phyloP scores from a whole-genome alignment of 768 basidiomycete species.

The Podaxis carcinomalis region DNA sequence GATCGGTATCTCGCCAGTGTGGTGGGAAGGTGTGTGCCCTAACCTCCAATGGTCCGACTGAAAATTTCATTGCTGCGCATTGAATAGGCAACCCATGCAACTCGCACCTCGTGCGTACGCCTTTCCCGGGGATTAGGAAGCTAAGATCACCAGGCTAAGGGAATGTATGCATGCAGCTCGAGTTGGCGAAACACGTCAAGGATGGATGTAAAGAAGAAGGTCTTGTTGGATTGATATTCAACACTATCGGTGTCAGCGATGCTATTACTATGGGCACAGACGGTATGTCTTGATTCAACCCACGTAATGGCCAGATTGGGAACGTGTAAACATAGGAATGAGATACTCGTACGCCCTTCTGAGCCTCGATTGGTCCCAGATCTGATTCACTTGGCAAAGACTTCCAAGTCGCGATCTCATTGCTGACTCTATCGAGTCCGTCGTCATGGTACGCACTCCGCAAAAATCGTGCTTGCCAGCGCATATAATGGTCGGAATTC shows the following conservation, averaged over 20 bases:
- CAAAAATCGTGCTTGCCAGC: not conserved
- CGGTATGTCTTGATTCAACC: conserved; percentile 36
- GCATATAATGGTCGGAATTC: not conserved
- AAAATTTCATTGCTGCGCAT: not conserved
- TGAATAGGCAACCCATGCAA: conserved; percentile 80
- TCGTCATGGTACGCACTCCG: conserved; percentile 23
- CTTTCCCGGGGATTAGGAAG: not conserved
- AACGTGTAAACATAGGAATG: conserved; percentile 53
- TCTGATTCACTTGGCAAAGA: conserved; percentile 27
- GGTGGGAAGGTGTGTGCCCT: conserved; percentile 78
- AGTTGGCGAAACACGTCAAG: conserved; percentile 76
- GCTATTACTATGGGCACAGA: conserved; percentile 90
- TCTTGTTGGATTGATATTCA: conserved; percentile 78
- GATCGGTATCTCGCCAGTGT: conserved; percentile 86
- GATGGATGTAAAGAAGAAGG: conserved; percentile 79
- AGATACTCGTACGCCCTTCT: conserved; percentile 68
- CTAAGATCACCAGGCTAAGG: not conserved
- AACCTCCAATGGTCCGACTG: not conserved
- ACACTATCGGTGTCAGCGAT: conserved; percentile 81
- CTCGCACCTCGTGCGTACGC: conserved; percentile 58
- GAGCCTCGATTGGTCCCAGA: not conserved
- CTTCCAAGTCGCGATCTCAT: conserved; percentile 87
- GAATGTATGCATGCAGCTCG: conserved; percentile 45
- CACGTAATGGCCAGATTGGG: not conserved
- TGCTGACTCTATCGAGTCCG: conserved; percentile 82